These are phyloP conservation scores for Eimeria nieschulzi DNA, from an alignment of 169 alveolate genomes.

Conservation along the genomic window DNA sequence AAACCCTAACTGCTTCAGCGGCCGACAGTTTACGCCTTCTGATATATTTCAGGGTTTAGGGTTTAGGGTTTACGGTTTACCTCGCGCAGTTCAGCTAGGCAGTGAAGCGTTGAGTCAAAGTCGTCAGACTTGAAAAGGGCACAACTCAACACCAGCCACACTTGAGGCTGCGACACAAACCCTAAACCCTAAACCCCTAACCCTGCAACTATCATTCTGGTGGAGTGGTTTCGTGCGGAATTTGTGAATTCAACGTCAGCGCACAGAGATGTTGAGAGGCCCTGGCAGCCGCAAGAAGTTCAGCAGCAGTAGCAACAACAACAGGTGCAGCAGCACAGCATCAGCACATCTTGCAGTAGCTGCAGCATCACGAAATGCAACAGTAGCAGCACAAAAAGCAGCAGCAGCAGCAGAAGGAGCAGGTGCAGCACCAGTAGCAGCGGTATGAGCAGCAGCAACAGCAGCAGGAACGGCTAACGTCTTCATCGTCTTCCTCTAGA, in stretches of 20 bases:
- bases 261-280: no score
- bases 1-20: background rate
- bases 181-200: conserved; percentile 54
- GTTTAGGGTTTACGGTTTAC: conserved; percentile 16
- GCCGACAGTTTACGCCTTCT: background rate
- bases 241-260: no score
- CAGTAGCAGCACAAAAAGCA: background rate
- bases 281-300: no score
- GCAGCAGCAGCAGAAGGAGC: conserved; percentile 14
- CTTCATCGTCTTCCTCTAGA: conserved; percentile 43
- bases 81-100: conserved; percentile 25
- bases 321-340: background rate
- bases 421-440: conserved; percentile 17
- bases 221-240: no score
- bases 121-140: conserved; percentile 22
- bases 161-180: conserved; percentile 35
- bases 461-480: conserved; percentile 16
- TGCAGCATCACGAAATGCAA: conserved; percentile 1
- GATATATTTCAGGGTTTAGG: background rate
- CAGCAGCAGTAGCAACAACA: conserved; percentile 1
- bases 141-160: conserved; percentile 49
- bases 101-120: background rate
- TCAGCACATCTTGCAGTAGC: no score
- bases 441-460: background rate
- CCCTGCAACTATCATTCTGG: background rate